A percentile compares a stretch with the other conserved stretches of the same genome.
phyloP scores from a whole-genome alignment of 192 early-diverging fungal species.

The Umbelopsis ramanniana region DNA sequence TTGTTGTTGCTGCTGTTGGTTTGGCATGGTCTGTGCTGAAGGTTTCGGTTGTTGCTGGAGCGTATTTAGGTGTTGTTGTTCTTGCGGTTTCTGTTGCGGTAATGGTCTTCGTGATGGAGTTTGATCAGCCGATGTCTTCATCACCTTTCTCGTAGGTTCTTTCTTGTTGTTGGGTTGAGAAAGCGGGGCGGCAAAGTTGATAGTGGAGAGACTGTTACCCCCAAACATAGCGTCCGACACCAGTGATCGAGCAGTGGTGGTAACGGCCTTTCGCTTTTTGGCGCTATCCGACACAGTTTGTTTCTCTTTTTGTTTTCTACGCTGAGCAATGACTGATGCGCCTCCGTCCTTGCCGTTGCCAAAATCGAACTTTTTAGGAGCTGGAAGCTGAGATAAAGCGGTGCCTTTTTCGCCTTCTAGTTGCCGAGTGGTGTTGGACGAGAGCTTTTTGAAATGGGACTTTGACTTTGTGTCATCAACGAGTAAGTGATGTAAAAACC shows the following conservation, averaged over 20 bases:
- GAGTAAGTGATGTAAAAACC: slow-evolving; percentile 74
- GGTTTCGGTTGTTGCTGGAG: slow-evolving; percentile 21
- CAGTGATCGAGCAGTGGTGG: background rate
- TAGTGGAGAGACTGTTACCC: background rate
- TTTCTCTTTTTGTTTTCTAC: slow-evolving; percentile 10
- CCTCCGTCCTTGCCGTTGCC: slow-evolving; percentile 4
- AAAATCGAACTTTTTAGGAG: slow-evolving; percentile 20
- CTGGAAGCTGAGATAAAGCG: slow-evolving; percentile 20
- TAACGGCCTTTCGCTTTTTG: slow-evolving; percentile 9
- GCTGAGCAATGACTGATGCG: background rate
- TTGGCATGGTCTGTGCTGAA: background rate
- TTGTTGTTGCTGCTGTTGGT: slow-evolving; percentile 9
- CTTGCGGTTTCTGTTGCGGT: slow-evolving; percentile 7
- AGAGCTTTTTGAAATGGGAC: slow-evolving; percentile 58
- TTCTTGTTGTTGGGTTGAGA: background rate
- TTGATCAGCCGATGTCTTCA: background rate
- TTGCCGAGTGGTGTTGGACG: slow-evolving; percentile 31
- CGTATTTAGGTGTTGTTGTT: background rate
- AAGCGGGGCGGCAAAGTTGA: slow-evolving; percentile 12
- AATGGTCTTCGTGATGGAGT: background rate
- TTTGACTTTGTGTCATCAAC: slow-evolving; percentile 53
- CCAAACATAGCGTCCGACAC: slow-evolving; percentile 7
- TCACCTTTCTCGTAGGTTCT: background rate
- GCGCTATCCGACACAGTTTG: background rate
- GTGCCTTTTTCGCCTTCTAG: slow-evolving; percentile 25